Base-by-base conservation (phyloP, 2,329 filamentous ascomycete species). In the Pyrenochaeta sp. region DNA sequence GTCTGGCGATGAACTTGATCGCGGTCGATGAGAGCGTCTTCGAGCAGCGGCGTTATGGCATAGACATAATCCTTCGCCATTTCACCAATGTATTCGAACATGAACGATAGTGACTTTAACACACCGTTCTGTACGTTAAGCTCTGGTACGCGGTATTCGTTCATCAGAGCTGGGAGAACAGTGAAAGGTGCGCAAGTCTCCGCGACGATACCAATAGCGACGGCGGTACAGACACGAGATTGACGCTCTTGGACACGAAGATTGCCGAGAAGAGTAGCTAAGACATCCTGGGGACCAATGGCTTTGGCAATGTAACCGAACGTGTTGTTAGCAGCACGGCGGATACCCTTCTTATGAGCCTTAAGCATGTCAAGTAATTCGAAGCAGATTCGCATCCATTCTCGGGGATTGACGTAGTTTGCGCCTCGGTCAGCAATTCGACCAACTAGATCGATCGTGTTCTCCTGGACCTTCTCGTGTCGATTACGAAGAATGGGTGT, bases 11-110 rank as follows among this genome's bases (percentile, higher is more conserved):
- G 95, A 1, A 99, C 95, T 79, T 99, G 95, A 75, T 99, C 95
- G 57, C 95, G 89, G 76, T 99, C 95, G 77, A 97, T 97, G 57
- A 99, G 87, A 2, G 96, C 95, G 73, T 99, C 95, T 74, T 99
- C 95, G 1, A 99, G 87, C 9, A 99, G 82, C 6, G 95, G 95
- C 2, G 93, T 97, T 30, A 99, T 93, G 15, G 96, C 95, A 72
- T 99, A 99, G 72, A 99, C 95, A 75, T 99, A 99, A 77, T 99
- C 95, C 79, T 98, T 99, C 60, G 92, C 92, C 95, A 99, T 98
- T 78, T 99, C 95, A 60, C 95, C 95, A 75, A 99, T 99, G 78
- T 99, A 99, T 74, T 99, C 95, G 72, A 98, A 99, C 56, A 99
- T 83, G 84, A 99, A 99, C 6, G 91, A 96, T 47, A 99, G 84